Evolutionary conservation across 176 grass and related monocot species (phyloP).

Genomic region (Triticum dicoccoides): DNA sequence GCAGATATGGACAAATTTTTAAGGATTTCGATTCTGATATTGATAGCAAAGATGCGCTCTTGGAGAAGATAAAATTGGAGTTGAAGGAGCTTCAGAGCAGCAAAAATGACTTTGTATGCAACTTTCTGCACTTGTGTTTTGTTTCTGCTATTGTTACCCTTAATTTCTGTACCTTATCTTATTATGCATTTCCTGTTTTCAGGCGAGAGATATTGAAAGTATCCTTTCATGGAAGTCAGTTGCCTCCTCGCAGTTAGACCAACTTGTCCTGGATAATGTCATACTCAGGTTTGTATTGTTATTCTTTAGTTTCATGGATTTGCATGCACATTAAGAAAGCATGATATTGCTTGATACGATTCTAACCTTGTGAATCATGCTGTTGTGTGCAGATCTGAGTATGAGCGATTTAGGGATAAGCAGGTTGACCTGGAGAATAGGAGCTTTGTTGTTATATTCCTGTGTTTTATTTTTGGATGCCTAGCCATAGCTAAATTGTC

Average conservation of each 20-base stretch:
- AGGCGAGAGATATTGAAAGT: conserved; percentile 62
- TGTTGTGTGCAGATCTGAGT: conserved; percentile 65
- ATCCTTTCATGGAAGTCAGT: conserved; percentile 67
- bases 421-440: conserved; percentile 86
- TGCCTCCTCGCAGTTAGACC: conserved; percentile 74
- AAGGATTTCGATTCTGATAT: conserved; percentile 96
- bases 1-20: conserved; percentile 91
- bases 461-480: conserved; percentile 83
- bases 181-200: conserved; percentile 30
- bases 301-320: background rate
- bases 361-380: conserved; percentile 9
- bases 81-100: conserved; percentile 65
- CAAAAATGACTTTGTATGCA: conserved; percentile 56
- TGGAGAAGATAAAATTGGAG: conserved; percentile 72
- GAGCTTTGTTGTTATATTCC: conserved; percentile 68
- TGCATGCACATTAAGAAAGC: background rate
- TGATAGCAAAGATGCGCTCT: conserved; percentile 51
- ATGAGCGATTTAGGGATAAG: conserved; percentile 54
- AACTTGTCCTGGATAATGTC: conserved; percentile 52
- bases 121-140: conserved; percentile 22
- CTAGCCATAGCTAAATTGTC: conserved; percentile 68
- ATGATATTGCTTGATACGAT: background rate
- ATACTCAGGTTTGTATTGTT: conserved; percentile 55
- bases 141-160: conserved; percentile 9
- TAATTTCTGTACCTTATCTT: conserved; percentile 1